Evolutionary conservation across 352 stramenopile species (phyloP).

Genomic region (Pythium insidiosum): DNA sequence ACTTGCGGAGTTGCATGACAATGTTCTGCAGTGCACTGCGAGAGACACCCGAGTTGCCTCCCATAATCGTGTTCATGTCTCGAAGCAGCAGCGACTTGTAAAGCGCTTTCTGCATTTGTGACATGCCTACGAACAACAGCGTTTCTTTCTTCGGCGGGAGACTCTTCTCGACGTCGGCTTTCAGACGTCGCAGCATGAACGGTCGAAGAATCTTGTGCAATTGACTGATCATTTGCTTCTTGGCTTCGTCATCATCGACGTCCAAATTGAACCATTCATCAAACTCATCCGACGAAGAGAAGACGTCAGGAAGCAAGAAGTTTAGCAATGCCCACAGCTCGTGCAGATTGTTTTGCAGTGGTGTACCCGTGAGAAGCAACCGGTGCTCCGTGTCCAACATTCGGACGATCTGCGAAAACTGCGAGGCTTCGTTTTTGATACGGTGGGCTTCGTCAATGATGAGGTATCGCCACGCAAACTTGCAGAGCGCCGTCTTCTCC

Average conservation of each 20-base stretch:
- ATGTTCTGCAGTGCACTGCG: slow-evolving; percentile 82
- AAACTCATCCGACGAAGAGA: slow-evolving; percentile 83
- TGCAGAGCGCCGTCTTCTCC: slow-evolving; percentile 82
- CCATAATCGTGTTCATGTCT: slow-evolving; percentile 91
- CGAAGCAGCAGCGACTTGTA: slow-evolving; percentile 96
- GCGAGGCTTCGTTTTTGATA: slow-evolving; percentile 85
- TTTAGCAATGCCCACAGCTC: slow-evolving; percentile 94
- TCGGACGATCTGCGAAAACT: slow-evolving; percentile 78
- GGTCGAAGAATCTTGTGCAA: slow-evolving; percentile 86
- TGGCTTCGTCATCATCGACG: slow-evolving; percentile 82
- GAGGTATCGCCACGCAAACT: slow-evolving; percentile 87
- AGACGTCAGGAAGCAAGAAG: slow-evolving; percentile 92
- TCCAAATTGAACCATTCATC: slow-evolving; percentile 88
- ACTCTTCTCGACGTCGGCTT: slow-evolving; percentile 98
- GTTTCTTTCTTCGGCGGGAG: slow-evolving; percentile 98
- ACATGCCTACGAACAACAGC: slow-evolving; percentile 88
- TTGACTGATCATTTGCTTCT: slow-evolving; percentile 87
- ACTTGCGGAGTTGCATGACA: slow-evolving; percentile 86
- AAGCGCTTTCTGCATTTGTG: slow-evolving; percentile 91
- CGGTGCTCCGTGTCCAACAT: slow-evolving; percentile 82
- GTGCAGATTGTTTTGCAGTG: slow-evolving; percentile 93
- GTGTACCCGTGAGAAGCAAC: slow-evolving; percentile 91
- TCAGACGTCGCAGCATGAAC: slow-evolving; percentile 97
- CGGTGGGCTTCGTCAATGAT: slow-evolving; percentile 85
- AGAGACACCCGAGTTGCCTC: slow-evolving; percentile 47